Percentiles rank a stretch among this genome's conserved stretches.
Conservation (phyloP, 2,329 filamentous ascomycete genomes). For the Botrytis tulipae region DNA sequence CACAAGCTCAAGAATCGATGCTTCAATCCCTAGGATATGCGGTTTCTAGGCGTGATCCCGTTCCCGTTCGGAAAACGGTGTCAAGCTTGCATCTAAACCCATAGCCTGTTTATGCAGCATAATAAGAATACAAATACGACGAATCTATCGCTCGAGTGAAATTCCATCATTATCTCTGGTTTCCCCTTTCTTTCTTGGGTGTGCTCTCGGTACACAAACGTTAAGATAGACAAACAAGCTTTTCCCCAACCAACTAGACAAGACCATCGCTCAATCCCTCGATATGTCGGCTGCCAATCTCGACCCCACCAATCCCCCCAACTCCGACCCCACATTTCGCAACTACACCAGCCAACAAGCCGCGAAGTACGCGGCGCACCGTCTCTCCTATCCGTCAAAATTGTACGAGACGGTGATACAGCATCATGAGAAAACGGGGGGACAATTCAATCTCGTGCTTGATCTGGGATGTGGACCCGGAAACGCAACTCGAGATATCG, state of each 20-base stretch:
- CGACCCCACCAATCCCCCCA: not conserved
- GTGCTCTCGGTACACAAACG: not conserved
- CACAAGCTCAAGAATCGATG: not conserved
- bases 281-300: conserved; percentile 3
- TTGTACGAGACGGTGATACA: conserved; percentile 31
- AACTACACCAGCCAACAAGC: conserved; percentile 33
- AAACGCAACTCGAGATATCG: conserved; percentile 35
- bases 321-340: conserved; percentile 34
- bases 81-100: not conserved
- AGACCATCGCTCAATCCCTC: not conserved
- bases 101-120: not conserved
- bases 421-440: conserved; percentile 31
- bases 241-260: not conserved
- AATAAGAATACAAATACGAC: not conserved
- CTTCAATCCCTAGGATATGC: not conserved
- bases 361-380: conserved; percentile 31
- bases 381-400: conserved; percentile 26
- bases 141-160: not conserved
- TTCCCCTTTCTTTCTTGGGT: not conserved
- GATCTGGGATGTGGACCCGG: conserved; percentile 40
- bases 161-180: not conserved
- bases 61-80: not conserved
- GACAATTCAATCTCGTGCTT: conserved; percentile 30
- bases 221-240: not conserved
- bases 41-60: not conserved